Conservation (phyloP, 768 basidiomycete genomes). For the Lactarius hengduanensis region DNA sequence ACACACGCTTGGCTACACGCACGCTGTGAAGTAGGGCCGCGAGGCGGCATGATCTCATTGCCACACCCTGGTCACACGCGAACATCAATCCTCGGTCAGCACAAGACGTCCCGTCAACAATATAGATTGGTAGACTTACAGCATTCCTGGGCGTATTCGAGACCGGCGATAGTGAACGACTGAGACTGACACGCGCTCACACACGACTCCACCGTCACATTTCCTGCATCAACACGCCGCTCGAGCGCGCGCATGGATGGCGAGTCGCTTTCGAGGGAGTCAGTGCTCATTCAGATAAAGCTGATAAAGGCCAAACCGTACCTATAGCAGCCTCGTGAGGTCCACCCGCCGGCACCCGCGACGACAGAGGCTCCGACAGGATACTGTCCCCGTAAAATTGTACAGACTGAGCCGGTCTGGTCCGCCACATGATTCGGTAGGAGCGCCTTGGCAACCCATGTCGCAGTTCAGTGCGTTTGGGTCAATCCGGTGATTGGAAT, state of each 20-base stretch:
- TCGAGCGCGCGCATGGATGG: slow-evolving; percentile 1
- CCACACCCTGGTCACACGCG: slow-evolving; percentile 3
- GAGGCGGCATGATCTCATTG: not conserved
- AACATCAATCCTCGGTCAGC: not conserved
- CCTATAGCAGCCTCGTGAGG: slow-evolving; percentile 6
- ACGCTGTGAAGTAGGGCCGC: not conserved
- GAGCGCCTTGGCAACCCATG: slow-evolving; percentile 17
- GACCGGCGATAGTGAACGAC: slow-evolving; percentile 8
- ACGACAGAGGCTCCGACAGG: slow-evolving; percentile 5
- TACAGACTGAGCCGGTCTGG: slow-evolving; percentile 2
- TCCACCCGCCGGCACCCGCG: slow-evolving; percentile 1
- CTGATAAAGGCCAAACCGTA: not conserved
- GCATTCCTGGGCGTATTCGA: slow-evolving; percentile 11
- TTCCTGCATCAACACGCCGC: slow-evolving; percentile 5
- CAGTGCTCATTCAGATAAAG: not conserved
- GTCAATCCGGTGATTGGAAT: not conserved
- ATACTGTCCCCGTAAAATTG: slow-evolving; percentile 12
- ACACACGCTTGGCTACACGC: slow-evolving; percentile 5
- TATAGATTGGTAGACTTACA: not conserved
- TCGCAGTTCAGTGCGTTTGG: not conserved
- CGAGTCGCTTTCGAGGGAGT: not conserved
- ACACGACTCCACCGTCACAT: slow-evolving; percentile 11
- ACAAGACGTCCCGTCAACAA: not conserved
- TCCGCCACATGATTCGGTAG: slow-evolving; percentile 6
- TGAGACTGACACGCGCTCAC: not conserved